Evolutionary conservation across 148 eudicot species (phyloP), one percentile per base, ranked within the genome.

Genomic region (Camellia lanceoleosa): DNA sequence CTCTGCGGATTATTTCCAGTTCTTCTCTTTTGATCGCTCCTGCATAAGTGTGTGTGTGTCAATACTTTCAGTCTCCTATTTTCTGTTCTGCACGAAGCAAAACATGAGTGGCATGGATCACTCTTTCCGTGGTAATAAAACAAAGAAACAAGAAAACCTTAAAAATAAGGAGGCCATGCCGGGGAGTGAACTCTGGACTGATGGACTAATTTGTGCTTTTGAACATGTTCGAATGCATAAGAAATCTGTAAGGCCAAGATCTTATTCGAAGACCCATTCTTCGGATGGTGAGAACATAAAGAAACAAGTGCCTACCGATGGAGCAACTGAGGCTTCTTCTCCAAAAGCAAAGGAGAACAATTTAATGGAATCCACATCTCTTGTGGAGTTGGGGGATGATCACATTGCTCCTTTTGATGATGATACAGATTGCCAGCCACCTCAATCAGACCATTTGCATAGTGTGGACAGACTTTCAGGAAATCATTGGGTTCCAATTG

Each of bases 181-280:
- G 3, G 92, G 89, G 77, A 83, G 80, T 73, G 89, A 89, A 80
- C 90, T 92, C 54, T 95, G 99, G 99, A 92, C 89, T 23, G 89
- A 93, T 83, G 97, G 99, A 66, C 94, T 95, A 79, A 84, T 95
- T 75, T 95, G 97, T 82, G 99, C 93, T 66, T 95, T 93, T 83
- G 99, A 95, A 80, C 92, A 87, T 80, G 89, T 89, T 59, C 83
- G 85, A 85, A 87, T 87, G 68, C 91, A 82, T 7, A 87, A 83
- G 38, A 93, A 89, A 77, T 71, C 85, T 51, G 68, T 61, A 58
- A 80, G 82, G 77, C 62, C 80, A 52, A 92, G 83, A 86, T 74
- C 87, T 62, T 62, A 87, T 8, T 58, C 87, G 9, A 90, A 89
- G 61, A 52, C 49, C 47, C 83, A 81, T 38, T 55, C 84, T 73